phyloP scores from a whole-genome alignment of 2,329 filamentous ascomycete genomes.

The Arthrobotrys conoides region DNA sequence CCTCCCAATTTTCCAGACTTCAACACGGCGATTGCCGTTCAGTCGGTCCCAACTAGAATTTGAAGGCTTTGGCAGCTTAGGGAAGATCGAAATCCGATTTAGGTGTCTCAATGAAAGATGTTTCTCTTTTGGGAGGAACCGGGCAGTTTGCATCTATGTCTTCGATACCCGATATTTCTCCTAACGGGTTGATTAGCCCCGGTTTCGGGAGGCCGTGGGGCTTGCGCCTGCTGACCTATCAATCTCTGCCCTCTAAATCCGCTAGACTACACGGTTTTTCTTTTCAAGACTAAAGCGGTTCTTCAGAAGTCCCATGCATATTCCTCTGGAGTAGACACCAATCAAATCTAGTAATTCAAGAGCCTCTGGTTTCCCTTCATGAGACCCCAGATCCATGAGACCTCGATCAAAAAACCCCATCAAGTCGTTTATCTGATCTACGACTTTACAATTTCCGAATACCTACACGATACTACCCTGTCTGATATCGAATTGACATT shows the following conservation, averaged over 20 bases:
- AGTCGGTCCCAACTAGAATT: neutral
- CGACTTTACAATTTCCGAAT: slow-evolving; percentile 1
- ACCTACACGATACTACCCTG: slow-evolving; percentile 15
- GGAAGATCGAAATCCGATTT: slow-evolving; percentile 28
- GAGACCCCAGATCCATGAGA: neutral
- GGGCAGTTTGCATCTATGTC: slow-evolving; percentile 29
- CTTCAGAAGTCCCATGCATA: slow-evolving; percentile 21
- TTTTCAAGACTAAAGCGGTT: slow-evolving; percentile 17
- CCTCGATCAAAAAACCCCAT: neutral
- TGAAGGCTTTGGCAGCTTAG: slow-evolving; percentile 19
- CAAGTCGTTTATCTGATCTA: neutral
- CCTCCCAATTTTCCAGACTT: slow-evolving; percentile 7
- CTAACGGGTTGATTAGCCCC: slow-evolving; percentile 34
- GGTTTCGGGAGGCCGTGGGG: slow-evolving; percentile 38
- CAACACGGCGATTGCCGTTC: slow-evolving; percentile 36
- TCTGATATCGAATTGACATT: slow-evolving; percentile 21
- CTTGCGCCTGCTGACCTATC: slow-evolving; percentile 44
- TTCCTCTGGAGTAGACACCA: neutral
- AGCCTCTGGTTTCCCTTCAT: slow-evolving; percentile 24
- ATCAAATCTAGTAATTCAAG: slow-evolving; percentile 32
- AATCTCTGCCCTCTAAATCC: slow-evolving; percentile 18
- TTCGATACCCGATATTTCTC: slow-evolving; percentile 44
- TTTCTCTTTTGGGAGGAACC: slow-evolving; percentile 3
- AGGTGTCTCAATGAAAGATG: neutral
- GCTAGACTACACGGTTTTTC: neutral